Percentiles rank a stretch among this genome's conserved stretches.
These are phyloP conservation scores for Aspergillus tamarii DNA, from an alignment of 2,329 filamentous ascomycete species.

Conservation along the genomic window DNA sequence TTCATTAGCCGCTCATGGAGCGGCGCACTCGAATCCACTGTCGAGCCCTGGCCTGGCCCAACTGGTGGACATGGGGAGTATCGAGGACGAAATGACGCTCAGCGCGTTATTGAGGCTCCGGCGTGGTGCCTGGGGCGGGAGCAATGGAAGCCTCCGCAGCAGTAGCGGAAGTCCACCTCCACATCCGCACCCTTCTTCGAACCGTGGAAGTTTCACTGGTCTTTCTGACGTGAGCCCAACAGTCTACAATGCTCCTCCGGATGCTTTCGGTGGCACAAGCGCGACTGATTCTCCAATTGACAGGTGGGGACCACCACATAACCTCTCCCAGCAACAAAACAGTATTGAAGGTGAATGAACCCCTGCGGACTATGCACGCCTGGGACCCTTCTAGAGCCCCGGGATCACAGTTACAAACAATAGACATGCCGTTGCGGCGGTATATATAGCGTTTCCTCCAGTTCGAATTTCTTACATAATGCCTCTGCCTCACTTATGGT, in stretches of 20 bases:
- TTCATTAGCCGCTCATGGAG: constrained; percentile 64
- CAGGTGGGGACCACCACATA: constrained; percentile 13
- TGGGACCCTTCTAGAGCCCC: background rate
- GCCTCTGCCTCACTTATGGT: background rate
- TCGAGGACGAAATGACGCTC: constrained; percentile 72
- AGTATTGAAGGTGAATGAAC: background rate
- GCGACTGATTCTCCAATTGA: constrained; percentile 23
- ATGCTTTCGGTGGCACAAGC: constrained; percentile 20
- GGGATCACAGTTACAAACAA: background rate
- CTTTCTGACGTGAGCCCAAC: constrained; percentile 39
- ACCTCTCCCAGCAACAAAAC: constrained; percentile 8
- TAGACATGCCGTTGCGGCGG: background rate
- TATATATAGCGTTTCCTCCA: constrained; percentile 1
- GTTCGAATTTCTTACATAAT: background rate
- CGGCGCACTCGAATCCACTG: constrained; percentile 53
- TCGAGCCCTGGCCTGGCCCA: constrained; percentile 77
- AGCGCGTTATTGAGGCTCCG: constrained; percentile 73
- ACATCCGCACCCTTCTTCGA: constrained; percentile 35
- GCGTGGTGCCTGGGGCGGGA: constrained; percentile 78
- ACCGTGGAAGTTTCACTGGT: constrained; percentile 39
- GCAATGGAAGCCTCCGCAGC: constrained; percentile 71
- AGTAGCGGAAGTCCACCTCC: constrained; percentile 48
- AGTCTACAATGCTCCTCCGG: constrained; percentile 24
- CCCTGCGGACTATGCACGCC: background rate
- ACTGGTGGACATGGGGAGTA: constrained; percentile 64